Evolutionary conservation across 2,329 filamentous ascomycete species (phyloP), one percentile per base, ranked within the genome.

Genomic region (Aspergillus sp.): DNA sequence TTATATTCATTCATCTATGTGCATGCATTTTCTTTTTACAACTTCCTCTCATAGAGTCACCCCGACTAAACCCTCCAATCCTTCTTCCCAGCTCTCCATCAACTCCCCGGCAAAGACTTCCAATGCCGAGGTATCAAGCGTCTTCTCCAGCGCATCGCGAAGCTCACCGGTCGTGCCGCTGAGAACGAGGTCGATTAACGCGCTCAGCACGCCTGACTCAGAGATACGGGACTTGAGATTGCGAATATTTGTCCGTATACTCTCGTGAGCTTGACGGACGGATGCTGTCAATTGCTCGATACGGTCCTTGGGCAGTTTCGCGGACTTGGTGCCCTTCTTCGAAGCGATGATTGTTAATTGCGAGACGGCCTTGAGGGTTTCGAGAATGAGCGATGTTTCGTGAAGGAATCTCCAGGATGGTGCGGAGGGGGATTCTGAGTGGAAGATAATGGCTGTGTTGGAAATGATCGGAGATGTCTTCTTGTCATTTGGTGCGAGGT

Each of bases 51-150:
- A 68, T 39, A 67, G 48, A 45, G 49, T 60, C 33, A 65, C 58
- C 12, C 47, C 46, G 49, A 72, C 47, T 33, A 74, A 55, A 3
- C 71, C 70, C 45, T 70, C 64, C 20, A 74, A 59, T 5, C 63
- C 70, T 46, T 73, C 71, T 43, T 73, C 70, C 72, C 72, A 74
- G 53, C 72, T 74, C 49, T 74, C 71, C 61, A 68, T 72, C 53
- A 74, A 56, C 27, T 62, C 60, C n/a, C 68, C 70, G 49, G 68
- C 71, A 55, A 72, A 68, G 17, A 72, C 47, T 54, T 74, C 72
- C 49, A 74, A 51, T 3, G 60, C 62, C 7, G 67, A 61, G 43
- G 61, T 60, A 46, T 70, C 69, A 33, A 71, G 52, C 25, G 65
- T 57, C 19, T 63, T 58, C 30, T 68, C 66, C 22, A 74, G 48